These are phyloP conservation scores for Lipomyces starkeyi DNA, from an alignment of 805 yeast species.

Conservation along the genomic window DNA sequence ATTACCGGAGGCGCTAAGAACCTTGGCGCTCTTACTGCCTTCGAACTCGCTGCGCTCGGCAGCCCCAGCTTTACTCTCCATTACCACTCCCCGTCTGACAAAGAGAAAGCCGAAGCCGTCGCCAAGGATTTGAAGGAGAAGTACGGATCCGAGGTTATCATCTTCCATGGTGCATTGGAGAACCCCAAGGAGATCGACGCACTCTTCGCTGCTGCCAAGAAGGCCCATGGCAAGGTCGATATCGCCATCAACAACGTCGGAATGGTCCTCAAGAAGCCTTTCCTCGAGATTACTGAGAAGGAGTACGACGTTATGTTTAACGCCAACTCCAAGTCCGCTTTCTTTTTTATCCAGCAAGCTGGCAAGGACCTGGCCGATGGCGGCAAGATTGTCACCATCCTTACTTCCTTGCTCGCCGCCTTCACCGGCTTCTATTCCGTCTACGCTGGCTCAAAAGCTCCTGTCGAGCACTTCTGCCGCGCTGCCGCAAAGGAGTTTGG, in stretches of 20 bases:
- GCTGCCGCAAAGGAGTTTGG: slow-evolving; percentile 45
- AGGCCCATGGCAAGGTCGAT: slow-evolving; percentile 58
- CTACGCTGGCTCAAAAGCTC: slow-evolving; percentile 70
- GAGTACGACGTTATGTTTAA: slow-evolving; percentile 63
- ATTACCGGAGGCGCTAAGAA: slow-evolving; percentile 70
- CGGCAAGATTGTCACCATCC: slow-evolving; percentile 63
- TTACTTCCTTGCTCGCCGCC: slow-evolving; percentile 71
- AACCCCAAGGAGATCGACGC: slow-evolving; percentile 51
- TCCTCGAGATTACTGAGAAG: slow-evolving; percentile 56
- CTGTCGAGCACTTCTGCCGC: slow-evolving; percentile 66
- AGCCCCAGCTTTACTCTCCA: slow-evolving; percentile 58
- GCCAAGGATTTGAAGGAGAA: slow-evolving; percentile 48
- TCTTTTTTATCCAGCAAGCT: slow-evolving; percentile 64
- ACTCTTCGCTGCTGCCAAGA: slow-evolving; percentile 55
- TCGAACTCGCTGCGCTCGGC: slow-evolving; percentile 61
- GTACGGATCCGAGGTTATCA: slow-evolving; percentile 52
- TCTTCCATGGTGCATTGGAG: slow-evolving; percentile 53
- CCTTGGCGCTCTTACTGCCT: slow-evolving; percentile 60
- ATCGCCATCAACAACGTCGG: slow-evolving; percentile 74
- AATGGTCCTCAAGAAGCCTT: slow-evolving; percentile 66
- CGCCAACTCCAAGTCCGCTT: slow-evolving; percentile 64
- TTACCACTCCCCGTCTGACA: slow-evolving; percentile 56
- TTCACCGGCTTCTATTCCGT: slow-evolving; percentile 66
- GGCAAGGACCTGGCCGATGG: slow-evolving; percentile 56
- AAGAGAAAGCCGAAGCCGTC: slow-evolving; percentile 43